These are phyloP conservation scores for Ensete glaucum DNA, from an alignment of 176 grass and related monocot species.

Conservation along the genomic window DNA sequence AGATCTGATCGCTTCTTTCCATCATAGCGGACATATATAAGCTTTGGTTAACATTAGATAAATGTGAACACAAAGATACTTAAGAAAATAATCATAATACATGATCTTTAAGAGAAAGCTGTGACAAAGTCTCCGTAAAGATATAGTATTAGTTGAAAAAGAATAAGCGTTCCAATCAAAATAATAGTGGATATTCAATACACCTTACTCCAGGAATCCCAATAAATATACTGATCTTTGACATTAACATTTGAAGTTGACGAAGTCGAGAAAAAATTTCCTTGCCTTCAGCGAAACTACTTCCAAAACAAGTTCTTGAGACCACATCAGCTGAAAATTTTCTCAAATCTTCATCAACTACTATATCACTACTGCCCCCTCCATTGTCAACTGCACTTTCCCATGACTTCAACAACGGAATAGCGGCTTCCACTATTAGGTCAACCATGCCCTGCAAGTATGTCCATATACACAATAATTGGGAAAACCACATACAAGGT, in stretches of 20 bases:
- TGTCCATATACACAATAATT: background rate
- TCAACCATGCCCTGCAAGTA: conserved; percentile 49
- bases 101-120: background rate
- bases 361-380: conserved; percentile 46
- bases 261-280: conserved; percentile 62
- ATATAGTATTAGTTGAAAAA: background rate
- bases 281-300: conserved; percentile 47
- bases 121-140: background rate
- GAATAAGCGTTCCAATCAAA: background rate
- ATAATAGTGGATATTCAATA: background rate
- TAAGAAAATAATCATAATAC: background rate
- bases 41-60: background rate
- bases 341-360: conserved; percentile 58
- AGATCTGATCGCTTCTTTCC: background rate
- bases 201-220: conserved; percentile 53
- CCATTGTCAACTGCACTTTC: conserved; percentile 27
- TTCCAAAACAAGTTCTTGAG: conserved; percentile 66
- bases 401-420: conserved; percentile 40
- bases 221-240: conserved; percentile 43
- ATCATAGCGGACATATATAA: background rate
- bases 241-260: conserved; percentile 46
- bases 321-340: conserved; percentile 73
- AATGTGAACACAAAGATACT: background rate
- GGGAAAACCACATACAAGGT: background rate
- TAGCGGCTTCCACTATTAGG: conserved; percentile 42